Conservation (phyloP, 495 filamentous ascomycete genomes). For the Talaromyces proteolyticus region DNA sequence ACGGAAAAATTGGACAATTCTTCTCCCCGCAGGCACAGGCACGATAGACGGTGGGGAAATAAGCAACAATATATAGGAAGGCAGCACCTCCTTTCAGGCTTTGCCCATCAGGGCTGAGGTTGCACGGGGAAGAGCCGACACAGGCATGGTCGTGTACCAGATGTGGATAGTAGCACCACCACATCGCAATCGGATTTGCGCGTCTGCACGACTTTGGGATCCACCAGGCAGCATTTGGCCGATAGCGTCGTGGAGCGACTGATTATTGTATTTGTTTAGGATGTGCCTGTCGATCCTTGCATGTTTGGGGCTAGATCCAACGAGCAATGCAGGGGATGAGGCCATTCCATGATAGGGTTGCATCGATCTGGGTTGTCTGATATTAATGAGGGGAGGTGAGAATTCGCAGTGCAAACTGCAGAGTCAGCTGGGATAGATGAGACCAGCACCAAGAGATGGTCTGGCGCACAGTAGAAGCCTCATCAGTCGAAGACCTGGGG, state of each 20-base stretch:
- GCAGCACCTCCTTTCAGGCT: no score
- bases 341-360: neutral
- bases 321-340: neutral
- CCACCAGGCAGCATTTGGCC: neutral
- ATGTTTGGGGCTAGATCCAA: neutral
- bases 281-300: conserved; percentile 6
- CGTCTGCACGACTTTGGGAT: neutral
- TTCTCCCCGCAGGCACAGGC: neutral
- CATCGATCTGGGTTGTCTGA: neutral
- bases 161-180: no score
- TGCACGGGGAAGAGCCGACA: no score
- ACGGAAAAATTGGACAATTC: neutral
- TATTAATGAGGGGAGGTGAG: no score
- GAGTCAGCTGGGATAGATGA: no score
- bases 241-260: neutral
- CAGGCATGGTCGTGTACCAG: no score
- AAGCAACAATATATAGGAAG: neutral
- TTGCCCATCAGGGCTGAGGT: neutral
- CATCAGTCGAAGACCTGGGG: no score
- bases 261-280: neutral
- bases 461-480: no score
- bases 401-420: no score
- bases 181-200: no score
- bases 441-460: no score
- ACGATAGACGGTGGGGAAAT: neutral